phyloP scores from a whole-genome alignment of 768 basidiomycete species.

The Leccinum sublutescens region DNA sequence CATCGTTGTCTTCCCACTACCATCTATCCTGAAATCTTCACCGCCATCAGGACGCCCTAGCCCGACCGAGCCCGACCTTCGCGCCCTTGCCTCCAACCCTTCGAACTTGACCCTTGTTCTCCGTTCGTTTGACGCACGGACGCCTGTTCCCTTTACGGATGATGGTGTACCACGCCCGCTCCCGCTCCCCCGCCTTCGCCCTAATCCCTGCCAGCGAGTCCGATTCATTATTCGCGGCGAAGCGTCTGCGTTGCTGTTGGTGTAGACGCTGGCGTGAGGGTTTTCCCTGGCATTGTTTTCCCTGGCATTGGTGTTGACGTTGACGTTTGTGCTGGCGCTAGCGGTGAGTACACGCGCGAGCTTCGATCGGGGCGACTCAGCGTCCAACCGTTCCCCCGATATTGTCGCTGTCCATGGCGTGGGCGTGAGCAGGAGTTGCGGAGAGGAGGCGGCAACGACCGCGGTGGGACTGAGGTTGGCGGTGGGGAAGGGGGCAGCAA shows the following conservation, averaged over 20 bases:
- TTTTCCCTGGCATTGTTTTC: too few relatives aligned
- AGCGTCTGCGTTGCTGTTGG: not conserved
- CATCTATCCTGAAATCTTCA: not conserved
- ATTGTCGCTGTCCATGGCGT: not conserved
- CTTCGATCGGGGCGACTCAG: constrained; percentile 21
- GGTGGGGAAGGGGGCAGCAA: not conserved
- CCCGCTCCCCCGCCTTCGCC: not conserved
- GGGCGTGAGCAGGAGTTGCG: not conserved
- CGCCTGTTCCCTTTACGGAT: not conserved
- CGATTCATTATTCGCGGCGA: not conserved
- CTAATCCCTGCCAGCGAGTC: not conserved
- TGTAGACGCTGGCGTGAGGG: not conserved
- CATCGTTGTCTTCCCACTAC: not conserved
- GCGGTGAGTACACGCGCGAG: constrained; percentile 20
- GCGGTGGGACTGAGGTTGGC: not conserved
- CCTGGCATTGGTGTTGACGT: not conserved
- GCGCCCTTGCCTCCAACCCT: not conserved
- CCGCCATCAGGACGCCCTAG: not conserved
- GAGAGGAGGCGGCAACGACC: too few relatives aligned
- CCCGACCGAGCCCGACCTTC: not conserved
- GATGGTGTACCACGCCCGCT: not conserved
- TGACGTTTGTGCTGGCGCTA: not conserved
- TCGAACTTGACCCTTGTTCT: constrained; percentile 10
- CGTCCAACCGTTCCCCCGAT: not conserved
- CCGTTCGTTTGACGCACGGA: constrained; percentile 5